A percentile compares a stretch with the other conserved stretches of the same genome.
These are phyloP conservation scores for Metschnikowia henanensis DNA, from an alignment of 805 yeast genomes.

Conservation along the genomic window DNA sequence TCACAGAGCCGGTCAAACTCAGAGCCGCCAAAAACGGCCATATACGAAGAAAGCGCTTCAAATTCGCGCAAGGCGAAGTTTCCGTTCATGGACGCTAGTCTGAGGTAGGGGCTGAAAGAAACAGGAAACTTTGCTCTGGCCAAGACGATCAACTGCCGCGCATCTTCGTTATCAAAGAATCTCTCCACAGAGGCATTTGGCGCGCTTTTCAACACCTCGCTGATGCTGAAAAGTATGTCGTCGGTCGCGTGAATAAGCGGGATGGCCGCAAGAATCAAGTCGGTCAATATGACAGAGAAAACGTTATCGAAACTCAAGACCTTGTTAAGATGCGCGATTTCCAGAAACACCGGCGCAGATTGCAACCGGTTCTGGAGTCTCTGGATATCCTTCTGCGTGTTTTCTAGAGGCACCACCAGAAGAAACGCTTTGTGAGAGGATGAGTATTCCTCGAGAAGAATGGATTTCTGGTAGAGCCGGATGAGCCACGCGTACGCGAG, in stretches of 20 bases:
- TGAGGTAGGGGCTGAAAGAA: slow-evolving; percentile 57
- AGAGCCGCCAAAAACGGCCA: slow-evolving; percentile 44
- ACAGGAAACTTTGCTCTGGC: slow-evolving; percentile 77
- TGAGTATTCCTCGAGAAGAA: slow-evolving; percentile 39
- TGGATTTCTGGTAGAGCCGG: slow-evolving; percentile 51
- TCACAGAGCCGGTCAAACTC: slow-evolving; percentile 42
- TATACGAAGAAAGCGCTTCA: slow-evolving; percentile 57
- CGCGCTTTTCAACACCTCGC: slow-evolving; percentile 41
- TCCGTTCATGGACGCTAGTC: slow-evolving; percentile 60
- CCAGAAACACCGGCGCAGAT: slow-evolving; percentile 41
- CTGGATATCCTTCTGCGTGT: slow-evolving; percentile 4
- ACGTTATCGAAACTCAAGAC: slow-evolving; percentile 49
- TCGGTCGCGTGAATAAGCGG: slow-evolving; percentile 52
- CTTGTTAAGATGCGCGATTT: slow-evolving; percentile 41
- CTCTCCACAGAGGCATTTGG: slow-evolving; percentile 45
- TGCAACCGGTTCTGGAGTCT: slow-evolving; percentile 6
- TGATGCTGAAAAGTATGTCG: slow-evolving; percentile 41
- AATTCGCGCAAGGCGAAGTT: slow-evolving; percentile 67
- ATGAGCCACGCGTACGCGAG: slow-evolving; percentile 69
- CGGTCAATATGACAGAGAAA: slow-evolving; percentile 50
- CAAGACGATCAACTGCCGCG: slow-evolving; percentile 47
- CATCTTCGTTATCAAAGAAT: slow-evolving; percentile 47
- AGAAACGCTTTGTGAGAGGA: slow-evolving; percentile 22
- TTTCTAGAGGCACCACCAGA: slow-evolving; percentile 18
- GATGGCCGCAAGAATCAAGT: slow-evolving; percentile 44